Evolutionary conservation across 148 eudicot genomes (phyloP).

Genomic region (Selenicereus undatus): DNA sequence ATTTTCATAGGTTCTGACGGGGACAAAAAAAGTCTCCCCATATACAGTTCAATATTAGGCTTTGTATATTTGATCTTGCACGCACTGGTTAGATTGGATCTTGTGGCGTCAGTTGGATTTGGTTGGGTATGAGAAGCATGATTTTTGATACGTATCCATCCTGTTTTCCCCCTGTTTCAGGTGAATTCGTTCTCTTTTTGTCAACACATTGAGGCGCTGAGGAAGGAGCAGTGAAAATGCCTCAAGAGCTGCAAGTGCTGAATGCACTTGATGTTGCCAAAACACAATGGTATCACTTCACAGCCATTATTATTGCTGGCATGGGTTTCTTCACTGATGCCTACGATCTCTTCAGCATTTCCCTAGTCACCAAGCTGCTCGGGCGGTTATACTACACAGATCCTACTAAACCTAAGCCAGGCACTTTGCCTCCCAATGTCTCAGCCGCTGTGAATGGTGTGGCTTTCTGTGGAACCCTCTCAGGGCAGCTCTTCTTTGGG

Average conservation of each 20-base stretch:
- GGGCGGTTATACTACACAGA: conserved; percentile 50
- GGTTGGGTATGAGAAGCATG: neutral
- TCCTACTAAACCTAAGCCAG: conserved; percentile 26
- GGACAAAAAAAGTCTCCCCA: too few relatives aligned
- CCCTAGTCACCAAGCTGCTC: conserved; percentile 48
- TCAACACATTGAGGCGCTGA: neutral
- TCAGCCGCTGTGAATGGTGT: conserved; percentile 41
- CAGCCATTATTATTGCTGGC: conserved; percentile 49
- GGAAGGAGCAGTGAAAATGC: neutral
- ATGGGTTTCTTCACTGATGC: conserved; percentile 73
- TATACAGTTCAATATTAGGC: too few relatives aligned
- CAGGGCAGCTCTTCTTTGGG: conserved; percentile 8
- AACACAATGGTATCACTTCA: conserved; percentile 54
- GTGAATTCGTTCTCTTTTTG: neutral
- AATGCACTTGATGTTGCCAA: conserved; percentile 50
- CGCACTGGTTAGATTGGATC: too few relatives aligned
- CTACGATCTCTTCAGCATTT: conserved; percentile 55
- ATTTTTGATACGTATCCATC: neutral
- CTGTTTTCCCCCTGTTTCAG: conserved; percentile 4
- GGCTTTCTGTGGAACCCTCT: conserved; percentile 1
- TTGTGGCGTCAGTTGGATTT: too few relatives aligned
- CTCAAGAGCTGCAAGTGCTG: conserved; percentile 37
- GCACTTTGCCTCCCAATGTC: conserved; percentile 42
- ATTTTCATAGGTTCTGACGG: too few relatives aligned
- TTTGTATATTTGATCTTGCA: too few relatives aligned